A percentile compares a stretch with the other conserved stretches of the same genome.
phyloP scores from a whole-genome alignment of 768 basidiomycete genomes.

The Leccinum subtestaceum region DNA sequence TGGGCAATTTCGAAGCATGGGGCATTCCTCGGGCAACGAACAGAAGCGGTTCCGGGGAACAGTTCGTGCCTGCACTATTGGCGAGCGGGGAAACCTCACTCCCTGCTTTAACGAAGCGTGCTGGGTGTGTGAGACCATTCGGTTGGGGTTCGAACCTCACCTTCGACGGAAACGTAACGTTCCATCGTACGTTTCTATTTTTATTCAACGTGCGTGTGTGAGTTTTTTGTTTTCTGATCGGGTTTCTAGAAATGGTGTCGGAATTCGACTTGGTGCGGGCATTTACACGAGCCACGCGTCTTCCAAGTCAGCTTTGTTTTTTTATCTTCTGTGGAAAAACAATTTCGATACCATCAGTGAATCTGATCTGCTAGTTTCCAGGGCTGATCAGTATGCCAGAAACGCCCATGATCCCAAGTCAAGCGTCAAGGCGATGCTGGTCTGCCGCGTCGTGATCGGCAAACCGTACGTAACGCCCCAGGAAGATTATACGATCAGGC shows the following conservation, averaged over 20 bases:
- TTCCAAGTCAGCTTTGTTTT: constrained; percentile 18
- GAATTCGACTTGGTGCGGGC: constrained; percentile 26
- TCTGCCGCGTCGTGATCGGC: constrained; percentile 26
- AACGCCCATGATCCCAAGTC: constrained; percentile 11
- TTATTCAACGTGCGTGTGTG: not conserved
- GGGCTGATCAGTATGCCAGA: constrained; percentile 17
- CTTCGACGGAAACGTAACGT: constrained; percentile 15
- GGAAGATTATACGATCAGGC: constrained; percentile 12
- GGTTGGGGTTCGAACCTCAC: constrained; percentile 20
- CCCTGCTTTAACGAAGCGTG: constrained; percentile 15
- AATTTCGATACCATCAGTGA: not conserved
- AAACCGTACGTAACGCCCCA: not conserved
- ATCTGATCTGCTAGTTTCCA: constrained; percentile 8
- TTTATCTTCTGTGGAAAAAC: not conserved
- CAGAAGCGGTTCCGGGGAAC: constrained; percentile 25
- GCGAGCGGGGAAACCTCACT: constrained; percentile 18
- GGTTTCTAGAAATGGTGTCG: constrained; percentile 8
- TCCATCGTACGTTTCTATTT: constrained; percentile 13
- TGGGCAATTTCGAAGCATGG: constrained; percentile 1
- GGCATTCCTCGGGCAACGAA: constrained; percentile 17
- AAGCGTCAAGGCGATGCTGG: constrained; percentile 18
- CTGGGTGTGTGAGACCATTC: constrained; percentile 22
- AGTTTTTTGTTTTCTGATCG: constrained; percentile 9
- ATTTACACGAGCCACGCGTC: constrained; percentile 23
- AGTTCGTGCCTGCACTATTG: constrained; percentile 21